Conservation (phyloP, 2,329 filamentous ascomycete genomes). For the Fusarium poae region DNA sequence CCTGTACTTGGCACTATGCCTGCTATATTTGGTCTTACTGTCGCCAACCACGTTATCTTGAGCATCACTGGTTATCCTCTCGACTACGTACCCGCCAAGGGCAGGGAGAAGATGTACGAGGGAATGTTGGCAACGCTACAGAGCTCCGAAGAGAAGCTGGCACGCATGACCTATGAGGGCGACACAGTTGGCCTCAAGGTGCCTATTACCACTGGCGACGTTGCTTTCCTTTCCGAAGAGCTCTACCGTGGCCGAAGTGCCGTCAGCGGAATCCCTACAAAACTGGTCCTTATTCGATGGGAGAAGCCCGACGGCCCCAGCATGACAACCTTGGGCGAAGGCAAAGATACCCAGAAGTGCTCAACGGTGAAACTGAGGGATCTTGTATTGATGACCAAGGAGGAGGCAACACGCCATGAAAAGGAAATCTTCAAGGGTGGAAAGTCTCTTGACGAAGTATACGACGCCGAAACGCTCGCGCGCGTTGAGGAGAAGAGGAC, state of each 20-base stretch:
- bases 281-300: slow-evolving; percentile 87
- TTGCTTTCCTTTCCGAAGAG: slow-evolving; percentile 91
- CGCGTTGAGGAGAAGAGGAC: slow-evolving; percentile 74
- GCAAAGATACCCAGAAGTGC: slow-evolving; percentile 80
- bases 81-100: slow-evolving; percentile 85
- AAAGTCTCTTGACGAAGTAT: slow-evolving; percentile 78
- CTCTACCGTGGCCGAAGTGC: slow-evolving; percentile 86
- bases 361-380: slow-evolving; percentile 77
- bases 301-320: slow-evolving; percentile 71
- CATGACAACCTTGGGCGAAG: slow-evolving; percentile 70
- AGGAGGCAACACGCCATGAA: slow-evolving; percentile 85
- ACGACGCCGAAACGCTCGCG: slow-evolving; percentile 75
- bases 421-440: slow-evolving; percentile 79
- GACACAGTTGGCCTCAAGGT: slow-evolving; percentile 77
- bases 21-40: slow-evolving; percentile 90
- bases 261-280: slow-evolving; percentile 83
- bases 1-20: slow-evolving; percentile 98
- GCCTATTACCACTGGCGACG: slow-evolving; percentile 81
- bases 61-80: slow-evolving; percentile 85
- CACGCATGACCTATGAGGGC: slow-evolving; percentile 57
- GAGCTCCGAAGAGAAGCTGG: slow-evolving; percentile 81
- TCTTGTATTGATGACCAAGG: slow-evolving; percentile 92
- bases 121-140: slow-evolving; percentile 82
- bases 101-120: slow-evolving; percentile 92
- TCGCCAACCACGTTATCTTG: slow-evolving; percentile 93